Evolutionary conservation across 164 flowering plant species (phyloP).

Genomic region (Liquidambar formosana): DNA sequence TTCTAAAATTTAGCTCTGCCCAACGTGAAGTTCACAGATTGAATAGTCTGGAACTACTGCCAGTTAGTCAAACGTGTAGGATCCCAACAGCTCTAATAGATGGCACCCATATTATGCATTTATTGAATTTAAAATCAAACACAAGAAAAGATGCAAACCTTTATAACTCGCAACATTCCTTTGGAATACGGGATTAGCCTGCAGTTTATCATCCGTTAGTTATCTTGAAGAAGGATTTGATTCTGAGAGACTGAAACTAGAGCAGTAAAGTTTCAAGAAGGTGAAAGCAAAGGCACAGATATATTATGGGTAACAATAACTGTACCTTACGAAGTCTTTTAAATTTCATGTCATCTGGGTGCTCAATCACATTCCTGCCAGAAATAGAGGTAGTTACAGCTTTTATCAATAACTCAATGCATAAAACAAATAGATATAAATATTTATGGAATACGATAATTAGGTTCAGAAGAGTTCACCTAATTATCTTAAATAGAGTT

Average conservation of each 20-base stretch:
- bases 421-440: not conserved
- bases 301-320: not conserved
- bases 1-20: no score
- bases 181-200: constrained; percentile 82
- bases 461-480: constrained; percentile 36
- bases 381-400: constrained; percentile 11
- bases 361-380: constrained; percentile 78
- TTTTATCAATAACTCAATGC: not conserved
- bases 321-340: constrained; percentile 80
- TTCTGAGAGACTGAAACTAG: not conserved
- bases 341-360: constrained; percentile 78
- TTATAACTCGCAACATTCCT: constrained; percentile 60
- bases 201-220: constrained; percentile 19
- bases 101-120: no score
- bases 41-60: no score
- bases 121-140: not conserved
- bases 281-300: not conserved
- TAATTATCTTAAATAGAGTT: constrained; percentile 71
- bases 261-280: not conserved
- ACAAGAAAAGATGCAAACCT: constrained; percentile 46
- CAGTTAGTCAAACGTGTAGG: no score
- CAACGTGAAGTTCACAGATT: no score
- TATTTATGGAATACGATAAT: not conserved
- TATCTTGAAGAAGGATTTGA: not conserved
- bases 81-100: no score